Base-by-base conservation (phyloP, 2,329 filamentous ascomycete species). In the Microsporum ferrugineum region DNA sequence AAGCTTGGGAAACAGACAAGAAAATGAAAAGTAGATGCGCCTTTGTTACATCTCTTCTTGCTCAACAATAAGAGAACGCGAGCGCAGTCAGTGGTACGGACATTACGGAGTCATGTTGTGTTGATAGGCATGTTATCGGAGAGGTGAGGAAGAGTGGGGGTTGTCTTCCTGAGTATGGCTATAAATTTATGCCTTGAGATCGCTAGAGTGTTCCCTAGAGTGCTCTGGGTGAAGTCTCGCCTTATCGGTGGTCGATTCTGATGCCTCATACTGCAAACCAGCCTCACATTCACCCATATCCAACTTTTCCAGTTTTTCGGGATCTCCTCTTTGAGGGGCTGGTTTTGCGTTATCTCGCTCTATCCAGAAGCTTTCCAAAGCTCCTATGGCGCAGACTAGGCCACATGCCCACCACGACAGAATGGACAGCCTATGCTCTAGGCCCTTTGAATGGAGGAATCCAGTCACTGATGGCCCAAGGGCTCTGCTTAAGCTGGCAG, bases 321-420 rank as follows among this genome's bases (percentile, higher is more conserved):
- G 3, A n/a, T 60, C 56, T 7, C 17, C 27, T 6, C 17, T 14
- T 31, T 39, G 31, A 10, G 17, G 68, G 14, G 33, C n/a, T 17
- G 31, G 51, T 14, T 55, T 55, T 68, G 63, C 63, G 58, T 79
- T 77, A 12, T 81, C 79, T 68, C 92, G 88, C 39, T 84, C 84
- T 74, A 96, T 88, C 71, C 84, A 84, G 63, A 90, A 79, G 72
- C 88, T 89, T 68, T 94, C 79, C 58, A 88, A 76, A 1, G 87
- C 89, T 53, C 91, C 94, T 12, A 84, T 73, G 8, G 89, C 75
- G 38, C 90, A 89, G 36, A 96, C 84, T 2, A 88, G 68, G 6
- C 88, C 89, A 65, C 87, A 91, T 64, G 85, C 86, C 94, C 94
- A 99, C 92, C 94, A 99, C 0, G 91, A 88, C 38, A 96, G 79